Conservation (phyloP, 2,329 filamentous ascomycete genomes). For the Fusarium gaditjirri region DNA sequence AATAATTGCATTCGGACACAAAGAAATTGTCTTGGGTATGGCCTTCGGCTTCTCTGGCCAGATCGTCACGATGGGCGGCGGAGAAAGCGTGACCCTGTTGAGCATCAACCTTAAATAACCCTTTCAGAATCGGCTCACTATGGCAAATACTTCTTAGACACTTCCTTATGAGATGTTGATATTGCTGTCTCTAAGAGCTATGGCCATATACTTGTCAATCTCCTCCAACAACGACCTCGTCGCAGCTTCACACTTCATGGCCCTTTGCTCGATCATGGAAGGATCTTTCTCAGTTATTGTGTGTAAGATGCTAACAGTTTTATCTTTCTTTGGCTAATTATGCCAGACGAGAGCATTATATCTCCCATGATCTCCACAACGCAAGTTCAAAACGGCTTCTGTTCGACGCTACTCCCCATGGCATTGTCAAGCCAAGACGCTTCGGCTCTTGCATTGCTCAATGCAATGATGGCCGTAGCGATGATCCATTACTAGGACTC, state of each 20-base stretch:
- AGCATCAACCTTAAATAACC: not conserved
- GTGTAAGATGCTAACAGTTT: not conserved
- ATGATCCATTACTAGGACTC: not conserved
- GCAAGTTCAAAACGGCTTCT: not conserved
- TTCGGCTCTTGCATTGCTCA: not conserved
- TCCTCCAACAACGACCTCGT: not conserved
- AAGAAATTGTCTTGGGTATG: not conserved
- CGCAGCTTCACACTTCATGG: not conserved
- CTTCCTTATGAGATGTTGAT: not conserved
- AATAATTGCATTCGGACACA: not conserved
- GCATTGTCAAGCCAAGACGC: not conserved
- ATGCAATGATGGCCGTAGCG: not conserved
- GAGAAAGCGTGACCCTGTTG: not conserved
- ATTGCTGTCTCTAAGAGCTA: rapidly evolving
- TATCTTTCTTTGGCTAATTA: not conserved
- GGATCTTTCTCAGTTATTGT: not conserved
- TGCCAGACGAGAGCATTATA: not conserved
- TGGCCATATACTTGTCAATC: not conserved
- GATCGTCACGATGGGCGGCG: not conserved
- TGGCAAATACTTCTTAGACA: not conserved
- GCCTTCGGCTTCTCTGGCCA: not conserved
- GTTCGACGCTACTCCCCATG: not conserved
- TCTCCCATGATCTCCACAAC: not conserved
- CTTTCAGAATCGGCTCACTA: not conserved
- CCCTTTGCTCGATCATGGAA: not conserved